These are phyloP conservation scores for Rubus parviflorus DNA, from an alignment of 306 rosid species.

Conservation along the genomic window DNA sequence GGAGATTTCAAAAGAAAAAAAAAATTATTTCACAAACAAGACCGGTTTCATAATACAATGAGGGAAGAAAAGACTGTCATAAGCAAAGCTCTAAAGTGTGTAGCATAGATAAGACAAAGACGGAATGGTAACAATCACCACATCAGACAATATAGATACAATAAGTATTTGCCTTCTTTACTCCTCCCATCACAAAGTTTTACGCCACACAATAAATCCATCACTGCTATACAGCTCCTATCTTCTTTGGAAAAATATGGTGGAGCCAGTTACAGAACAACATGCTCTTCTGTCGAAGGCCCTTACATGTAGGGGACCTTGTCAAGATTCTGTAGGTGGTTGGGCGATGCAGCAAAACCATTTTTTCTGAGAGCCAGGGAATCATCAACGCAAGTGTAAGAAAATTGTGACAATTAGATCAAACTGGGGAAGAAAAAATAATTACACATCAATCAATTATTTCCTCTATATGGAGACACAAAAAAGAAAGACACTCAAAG, in stretches of 20 bases:
- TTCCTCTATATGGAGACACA: too few relatives aligned
- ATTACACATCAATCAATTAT: neutral
- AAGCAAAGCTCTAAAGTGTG: constrained; percentile 23
- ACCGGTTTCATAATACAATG: constrained; percentile 25
- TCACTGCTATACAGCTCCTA: constrained; percentile 60
- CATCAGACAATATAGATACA: constrained; percentile 62
- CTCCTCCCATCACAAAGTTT: constrained; percentile 61
- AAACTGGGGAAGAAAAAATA: neutral
- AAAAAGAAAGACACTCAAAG: neutral
- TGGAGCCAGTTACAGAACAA: constrained; percentile 58
- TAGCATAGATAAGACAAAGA: constrained; percentile 15
- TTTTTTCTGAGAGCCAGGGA: constrained; percentile 72
- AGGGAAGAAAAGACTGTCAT: constrained; percentile 23
- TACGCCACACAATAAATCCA: constrained; percentile 55
- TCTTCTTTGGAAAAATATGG: constrained; percentile 54
- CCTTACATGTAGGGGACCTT: constrained; percentile 31
- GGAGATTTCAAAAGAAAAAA: neutral
- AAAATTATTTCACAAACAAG: constrained; percentile 16
- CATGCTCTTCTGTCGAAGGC: constrained; percentile 52
- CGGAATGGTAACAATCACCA: constrained; percentile 55
- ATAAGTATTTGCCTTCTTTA: constrained; percentile 55
- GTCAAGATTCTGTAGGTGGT: constrained; percentile 70
- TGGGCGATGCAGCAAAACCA: constrained; percentile 95
- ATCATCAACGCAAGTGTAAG: constrained; percentile 24
- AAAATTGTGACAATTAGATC: constrained; percentile 1